phyloP scores from a whole-genome alignment of 805 yeast species.

The Candida incommunis region DNA sequence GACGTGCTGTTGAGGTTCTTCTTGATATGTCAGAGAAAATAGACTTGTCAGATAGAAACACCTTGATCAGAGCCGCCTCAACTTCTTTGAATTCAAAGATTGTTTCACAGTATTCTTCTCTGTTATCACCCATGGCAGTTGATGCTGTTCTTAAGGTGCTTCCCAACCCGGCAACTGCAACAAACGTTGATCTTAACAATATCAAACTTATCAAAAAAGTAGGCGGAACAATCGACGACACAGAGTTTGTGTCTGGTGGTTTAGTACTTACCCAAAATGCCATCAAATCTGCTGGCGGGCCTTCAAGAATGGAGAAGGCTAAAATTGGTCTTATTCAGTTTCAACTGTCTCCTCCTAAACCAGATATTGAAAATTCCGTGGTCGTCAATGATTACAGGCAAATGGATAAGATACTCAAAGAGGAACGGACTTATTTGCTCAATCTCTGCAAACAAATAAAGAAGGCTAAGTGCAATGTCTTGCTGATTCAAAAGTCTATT shows the following conservation, averaged over 20 bases:
- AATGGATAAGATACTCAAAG: constrained; percentile 97
- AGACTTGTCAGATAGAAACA: constrained; percentile 66
- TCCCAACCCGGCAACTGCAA: constrained; percentile 38
- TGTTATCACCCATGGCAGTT: constrained; percentile 86
- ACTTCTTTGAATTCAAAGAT: constrained; percentile 92
- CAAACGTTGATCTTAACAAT: constrained; percentile 72
- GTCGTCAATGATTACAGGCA: constrained; percentile 97
- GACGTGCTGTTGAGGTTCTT: constrained; percentile 66
- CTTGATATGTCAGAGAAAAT: constrained; percentile 75
- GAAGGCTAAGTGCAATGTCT: constrained; percentile 89
- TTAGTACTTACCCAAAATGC: constrained; percentile 87
- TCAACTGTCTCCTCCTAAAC: constrained; percentile 93
- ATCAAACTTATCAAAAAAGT: constrained; percentile 84
- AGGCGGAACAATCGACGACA: constrained; percentile 97
- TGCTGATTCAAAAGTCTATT: constrained; percentile 83
- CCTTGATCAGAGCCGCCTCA: constrained; percentile 79
- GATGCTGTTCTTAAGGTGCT: constrained; percentile 78
- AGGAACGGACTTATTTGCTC: constrained; percentile 89
- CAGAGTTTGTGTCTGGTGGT: constrained; percentile 74
- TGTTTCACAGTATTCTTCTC: constrained; percentile 79
- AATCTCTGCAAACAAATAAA: constrained; percentile 93
- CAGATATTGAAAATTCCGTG: constrained; percentile 94
- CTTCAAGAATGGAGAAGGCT: constrained; percentile 88
- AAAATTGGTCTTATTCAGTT: constrained; percentile 80
- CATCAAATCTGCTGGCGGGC: constrained; percentile 86